phyloP scores from a whole-genome alignment of 108 stramenopile genomes.

The Cyclotella cryptica region DNA sequence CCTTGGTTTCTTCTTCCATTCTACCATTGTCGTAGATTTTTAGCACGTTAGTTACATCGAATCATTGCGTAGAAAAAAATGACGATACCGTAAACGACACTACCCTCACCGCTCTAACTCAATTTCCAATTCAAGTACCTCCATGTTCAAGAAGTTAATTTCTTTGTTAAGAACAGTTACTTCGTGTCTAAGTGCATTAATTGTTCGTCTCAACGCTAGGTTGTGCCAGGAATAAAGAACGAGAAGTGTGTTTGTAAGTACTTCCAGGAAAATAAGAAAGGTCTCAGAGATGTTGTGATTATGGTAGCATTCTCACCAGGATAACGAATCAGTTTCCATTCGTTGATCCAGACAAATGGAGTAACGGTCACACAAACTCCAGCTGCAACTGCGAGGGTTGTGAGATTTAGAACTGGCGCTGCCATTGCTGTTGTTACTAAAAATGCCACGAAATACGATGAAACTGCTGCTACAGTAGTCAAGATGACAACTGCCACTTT shows the following conservation, averaged over 20 bases:
- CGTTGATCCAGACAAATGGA: slow-evolving; percentile 28
- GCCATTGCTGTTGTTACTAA: background rate
- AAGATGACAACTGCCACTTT: background rate
- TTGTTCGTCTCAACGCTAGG: slow-evolving; percentile 7
- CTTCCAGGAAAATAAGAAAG: background rate
- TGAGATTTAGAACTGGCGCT: background rate
- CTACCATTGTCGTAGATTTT: background rate
- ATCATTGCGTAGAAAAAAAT: background rate
- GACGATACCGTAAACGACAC: background rate
- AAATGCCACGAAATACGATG: slow-evolving; percentile 5
- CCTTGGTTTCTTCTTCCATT: slow-evolving; percentile 6
- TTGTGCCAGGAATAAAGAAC: background rate
- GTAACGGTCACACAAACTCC: slow-evolving; percentile 10
- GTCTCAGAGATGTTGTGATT: background rate
- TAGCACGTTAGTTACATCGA: background rate
- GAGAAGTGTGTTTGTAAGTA: background rate
- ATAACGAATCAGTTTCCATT: slow-evolving; percentile 19
- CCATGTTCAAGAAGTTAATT: slow-evolving; percentile 6
- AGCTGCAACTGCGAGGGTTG: slow-evolving; percentile 8
- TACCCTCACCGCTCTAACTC: slow-evolving; percentile 9
- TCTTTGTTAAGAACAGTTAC: slow-evolving; percentile 4
- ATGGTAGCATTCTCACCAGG: slow-evolving; percentile 17
- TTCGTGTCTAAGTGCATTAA: slow-evolving; percentile 12
- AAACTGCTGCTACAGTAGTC: background rate
- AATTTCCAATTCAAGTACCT: background rate